phyloP scores from a whole-genome alignment of 345 rosid species.

The Salix viminalis region DNA sequence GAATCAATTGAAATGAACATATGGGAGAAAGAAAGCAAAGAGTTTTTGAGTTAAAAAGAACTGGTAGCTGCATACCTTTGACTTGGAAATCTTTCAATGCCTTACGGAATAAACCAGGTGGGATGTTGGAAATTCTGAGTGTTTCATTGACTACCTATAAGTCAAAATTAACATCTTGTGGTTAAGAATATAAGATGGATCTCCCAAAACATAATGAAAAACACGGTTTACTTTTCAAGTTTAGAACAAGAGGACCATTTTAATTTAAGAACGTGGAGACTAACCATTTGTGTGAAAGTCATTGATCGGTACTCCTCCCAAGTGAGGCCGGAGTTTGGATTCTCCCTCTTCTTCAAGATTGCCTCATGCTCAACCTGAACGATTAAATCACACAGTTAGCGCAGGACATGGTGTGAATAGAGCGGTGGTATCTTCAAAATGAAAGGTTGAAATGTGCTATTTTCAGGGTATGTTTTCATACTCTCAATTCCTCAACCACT shows the following conservation, averaged over 20 bases:
- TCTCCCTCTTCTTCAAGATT: conserved; percentile 3
- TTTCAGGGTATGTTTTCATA: neutral
- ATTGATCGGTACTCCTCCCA: conserved; percentile 10
- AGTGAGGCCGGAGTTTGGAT: conserved; percentile 12
- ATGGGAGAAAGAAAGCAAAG: neutral
- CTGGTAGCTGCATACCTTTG: neutral
- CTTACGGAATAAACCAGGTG: conserved; percentile 24
- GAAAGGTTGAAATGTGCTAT: neutral
- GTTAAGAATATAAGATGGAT: neutral
- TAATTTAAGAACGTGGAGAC: neutral
- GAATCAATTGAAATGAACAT: neutral
- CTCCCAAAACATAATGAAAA: too few relatives aligned
- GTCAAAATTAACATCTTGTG: too few relatives aligned
- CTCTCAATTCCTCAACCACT: conserved; percentile 31
- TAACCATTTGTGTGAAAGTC: conserved; percentile 25
- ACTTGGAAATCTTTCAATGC: conserved; percentile 28
- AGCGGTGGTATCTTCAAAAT: neutral
- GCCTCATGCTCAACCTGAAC: conserved; percentile 28
- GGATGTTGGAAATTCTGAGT: neutral
- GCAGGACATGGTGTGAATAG: neutral
- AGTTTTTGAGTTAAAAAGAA: neutral
- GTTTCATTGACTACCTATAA: neutral
- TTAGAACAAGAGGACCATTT: neutral
- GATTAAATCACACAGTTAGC: neutral
- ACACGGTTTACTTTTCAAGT: too few relatives aligned